Base-by-base conservation (phyloP, 805 yeast species). In the Saccharomycopsis amapae region DNA sequence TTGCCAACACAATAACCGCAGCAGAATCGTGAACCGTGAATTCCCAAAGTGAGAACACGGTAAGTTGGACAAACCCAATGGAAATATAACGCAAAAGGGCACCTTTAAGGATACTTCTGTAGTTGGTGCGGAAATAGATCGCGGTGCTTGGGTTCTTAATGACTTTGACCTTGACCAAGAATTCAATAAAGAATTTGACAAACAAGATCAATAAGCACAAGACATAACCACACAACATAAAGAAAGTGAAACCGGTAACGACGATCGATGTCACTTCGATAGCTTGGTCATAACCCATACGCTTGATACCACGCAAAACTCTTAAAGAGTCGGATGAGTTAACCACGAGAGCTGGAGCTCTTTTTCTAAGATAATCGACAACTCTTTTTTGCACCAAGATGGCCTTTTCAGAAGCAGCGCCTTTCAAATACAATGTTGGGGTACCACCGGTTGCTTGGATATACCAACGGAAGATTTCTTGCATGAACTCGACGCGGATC, bases 361-460 rank as follows among this genome's bases (percentile, higher is more conserved):
- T 67, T 53, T 66, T 68, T 22, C 61, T 40, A 5, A 68, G 32
- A 42, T 65, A 61, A 55, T 71, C 64, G 42, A 52, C 42, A 40
- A 63, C 60, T 38, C 80, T 76, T 70, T 85, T 69, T 65, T 90
- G 96, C 19, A 85, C 85, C 61, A 89, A 67, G 32, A 87, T 77
- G n/a, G 50, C 48, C 12, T 40, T 44, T 9, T 32, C 22, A 2
- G 83, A 73, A 12, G 76, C 68, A 3, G 79, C 73, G 13, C 79
- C 73, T 3, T 53, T 36, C 51, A 85, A 66, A 58, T 80, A 78
- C 35, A 81, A 69, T 4, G 84, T 65, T 26, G 96, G 96, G 1
- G 73, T 64, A 35, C 97, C 97, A 40, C 97, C 97, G 1, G 97
- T 88, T 24, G 93, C 66, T 60, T 85, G 88, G 37, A 85, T 76